Evolutionary conservation across 352 stramenopile genomes (phyloP), one percentile per base, ranked within the genome.

Genomic region (Globisporangium abappressorium): DNA sequence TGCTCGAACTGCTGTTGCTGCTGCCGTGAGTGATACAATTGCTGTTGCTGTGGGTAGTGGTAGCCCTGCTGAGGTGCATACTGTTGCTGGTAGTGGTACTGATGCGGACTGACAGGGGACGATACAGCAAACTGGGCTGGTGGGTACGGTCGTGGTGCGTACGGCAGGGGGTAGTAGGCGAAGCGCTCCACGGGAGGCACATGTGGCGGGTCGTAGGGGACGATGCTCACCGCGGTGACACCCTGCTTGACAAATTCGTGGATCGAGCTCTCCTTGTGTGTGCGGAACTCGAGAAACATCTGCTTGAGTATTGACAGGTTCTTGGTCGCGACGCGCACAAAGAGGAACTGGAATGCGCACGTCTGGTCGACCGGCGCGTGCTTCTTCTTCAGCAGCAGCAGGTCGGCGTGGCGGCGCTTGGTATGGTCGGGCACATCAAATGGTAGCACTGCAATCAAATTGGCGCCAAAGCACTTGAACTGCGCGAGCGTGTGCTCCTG

Each of bases 371-470:
- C 49, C 18, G 75, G 53, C 15, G 62, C 46, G 18, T 12, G 64
- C 61, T 81, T 83, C 8, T 70, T 73, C 22, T 79, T 73, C 28
- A 61, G 38, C 6, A 84, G 73, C 59, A 90, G 70, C 33, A 55
- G 6, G 24, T 66, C n/a, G 0, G 82, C 77, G 15, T 60, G 15
- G 0, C 22, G 9, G 4, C 47, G 70, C 14, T 56, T 54, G 54
- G 54, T 5, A 1, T 22, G 22, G 46, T 68, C 73, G 2, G 33
- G 55, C 33, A 71, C 28, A 1, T 69, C 57, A 53, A 84, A 65
- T 0, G 80, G 82, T 54, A 80, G 70, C 33, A 91, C 56, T 18
- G 73, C 77, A 53, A 91, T 62, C 47, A 85, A 78, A 1, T 74
- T 76, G 18, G 64, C 72, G 28, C 69, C 68, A 0, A 73, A 56